Evolutionary conservation across 805 yeast species (phyloP).

Genomic region (Lipomyces yamanashiensis): DNA sequence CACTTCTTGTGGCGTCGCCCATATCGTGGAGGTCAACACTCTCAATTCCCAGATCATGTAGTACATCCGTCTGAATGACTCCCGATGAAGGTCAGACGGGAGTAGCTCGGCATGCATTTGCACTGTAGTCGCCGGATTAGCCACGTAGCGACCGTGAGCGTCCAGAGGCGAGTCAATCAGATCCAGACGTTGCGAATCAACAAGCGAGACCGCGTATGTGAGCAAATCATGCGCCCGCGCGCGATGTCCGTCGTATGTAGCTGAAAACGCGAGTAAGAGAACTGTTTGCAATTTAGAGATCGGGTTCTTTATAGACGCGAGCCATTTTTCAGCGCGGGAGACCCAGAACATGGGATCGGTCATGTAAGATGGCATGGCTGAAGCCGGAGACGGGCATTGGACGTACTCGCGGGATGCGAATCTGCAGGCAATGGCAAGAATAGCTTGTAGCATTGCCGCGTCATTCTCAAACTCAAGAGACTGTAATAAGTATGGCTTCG

Average conservation of each 20-base stretch:
- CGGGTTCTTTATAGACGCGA: conserved; percentile 15
- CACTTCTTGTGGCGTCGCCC: conserved; percentile 20
- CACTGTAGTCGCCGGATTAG: conserved; percentile 2
- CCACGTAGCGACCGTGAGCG: conserved; percentile 12
- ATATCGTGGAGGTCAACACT: conserved; percentile 14
- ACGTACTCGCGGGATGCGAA: neutral
- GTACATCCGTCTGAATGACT: conserved; percentile 26
- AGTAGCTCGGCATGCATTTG: conserved; percentile 16
- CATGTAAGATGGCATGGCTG: conserved; percentile 14
- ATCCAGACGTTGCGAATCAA: conserved; percentile 23
- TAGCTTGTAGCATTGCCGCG: conserved; percentile 32
- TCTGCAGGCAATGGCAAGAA: conserved; percentile 33
- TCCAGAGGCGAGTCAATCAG: conserved; percentile 20
- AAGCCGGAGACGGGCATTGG: neutral
- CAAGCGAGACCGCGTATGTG: conserved; percentile 15
- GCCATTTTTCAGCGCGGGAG: conserved; percentile 33
- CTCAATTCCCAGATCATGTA: conserved; percentile 28
- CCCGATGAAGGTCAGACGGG: conserved; percentile 25
- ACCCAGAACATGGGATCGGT: conserved; percentile 36
- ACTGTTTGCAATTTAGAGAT: conserved; percentile 18
- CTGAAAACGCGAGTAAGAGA: conserved; percentile 27
- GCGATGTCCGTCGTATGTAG: conserved; percentile 27
- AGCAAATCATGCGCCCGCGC: conserved; percentile 26
- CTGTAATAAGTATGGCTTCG: conserved; percentile 20
- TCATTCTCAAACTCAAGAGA: conserved; percentile 21